Percentiles rank a stretch among this genome's conserved stretches.
phyloP scores from a whole-genome alignment of 2,329 filamentous ascomycete genomes.

The Aureobasidium sp. region DNA sequence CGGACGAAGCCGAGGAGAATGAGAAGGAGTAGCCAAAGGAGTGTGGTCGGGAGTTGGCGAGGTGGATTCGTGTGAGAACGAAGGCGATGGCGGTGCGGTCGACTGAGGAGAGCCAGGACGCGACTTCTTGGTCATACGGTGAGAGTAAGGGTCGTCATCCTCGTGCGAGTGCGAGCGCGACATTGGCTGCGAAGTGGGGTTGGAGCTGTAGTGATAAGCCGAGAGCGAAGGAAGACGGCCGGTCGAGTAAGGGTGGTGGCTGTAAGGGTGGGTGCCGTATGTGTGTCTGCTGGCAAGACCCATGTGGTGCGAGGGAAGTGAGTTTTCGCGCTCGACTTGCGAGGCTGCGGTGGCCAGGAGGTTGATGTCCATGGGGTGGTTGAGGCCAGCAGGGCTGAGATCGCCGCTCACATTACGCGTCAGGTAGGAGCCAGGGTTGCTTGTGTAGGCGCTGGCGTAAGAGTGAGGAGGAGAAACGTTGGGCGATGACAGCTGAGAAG shows the following conservation, averaged over 20 bases:
- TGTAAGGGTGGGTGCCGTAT: constrained; percentile 33
- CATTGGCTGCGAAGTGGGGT: constrained; percentile 64
- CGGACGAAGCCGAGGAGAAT: constrained; percentile 84
- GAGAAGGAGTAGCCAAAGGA: constrained; percentile 92
- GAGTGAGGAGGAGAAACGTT: constrained; percentile 94
- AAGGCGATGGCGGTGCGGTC: constrained; percentile 90
- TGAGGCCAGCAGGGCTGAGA: constrained; percentile 42
- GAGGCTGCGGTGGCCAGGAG: constrained; percentile 63
- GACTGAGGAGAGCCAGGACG: constrained; percentile 91
- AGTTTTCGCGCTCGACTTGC: constrained; percentile 58
- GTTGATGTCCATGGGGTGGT: constrained; percentile 55
- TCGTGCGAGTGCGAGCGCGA: constrained; percentile 79
- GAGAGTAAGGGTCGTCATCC: constrained; percentile 71
- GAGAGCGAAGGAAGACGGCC: constrained; percentile 68
- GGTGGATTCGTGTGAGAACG: constrained; percentile 90
- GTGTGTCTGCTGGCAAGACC: constrained; percentile 25
- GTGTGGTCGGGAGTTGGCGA: constrained; percentile 96
- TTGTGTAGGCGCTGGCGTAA: constrained; percentile 55
- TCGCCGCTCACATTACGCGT: constrained; percentile 47
- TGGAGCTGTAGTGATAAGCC: constrained; percentile 58
- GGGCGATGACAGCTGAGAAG: constrained; percentile 80
- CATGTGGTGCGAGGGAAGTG: constrained; percentile 37
- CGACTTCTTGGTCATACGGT: constrained; percentile 77
- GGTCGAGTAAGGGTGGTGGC: constrained; percentile 44
- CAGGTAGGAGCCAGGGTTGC: constrained; percentile 51